phyloP scores from a whole-genome alignment of 2,329 filamentous ascomycete genomes.

The Cladosporium sp. region DNA sequence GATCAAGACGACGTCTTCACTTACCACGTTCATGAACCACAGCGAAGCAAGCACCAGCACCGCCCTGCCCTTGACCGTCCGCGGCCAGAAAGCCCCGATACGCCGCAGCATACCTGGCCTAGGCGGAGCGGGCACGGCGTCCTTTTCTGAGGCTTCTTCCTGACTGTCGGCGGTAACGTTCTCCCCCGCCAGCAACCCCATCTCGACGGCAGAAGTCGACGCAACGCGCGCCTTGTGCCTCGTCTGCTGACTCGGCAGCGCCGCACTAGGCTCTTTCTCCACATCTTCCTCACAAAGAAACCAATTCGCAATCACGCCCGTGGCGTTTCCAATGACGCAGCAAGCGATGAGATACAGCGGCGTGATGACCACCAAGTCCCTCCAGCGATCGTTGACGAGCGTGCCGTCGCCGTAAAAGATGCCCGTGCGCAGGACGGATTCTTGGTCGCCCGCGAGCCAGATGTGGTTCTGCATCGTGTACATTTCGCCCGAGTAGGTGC shows the following conservation, averaged over 20 bases:
- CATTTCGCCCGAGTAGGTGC: conserved; percentile 55
- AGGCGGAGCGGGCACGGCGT: neutral
- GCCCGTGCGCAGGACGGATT: conserved; percentile 44
- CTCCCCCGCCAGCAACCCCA: conserved; percentile 18
- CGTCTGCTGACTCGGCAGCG: neutral
- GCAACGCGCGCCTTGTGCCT: neutral
- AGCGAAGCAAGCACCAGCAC: conserved; percentile 15
- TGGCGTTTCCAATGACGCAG: conserved; percentile 36
- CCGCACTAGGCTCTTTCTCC: conserved; percentile 1
- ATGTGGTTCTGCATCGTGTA: conserved; percentile 60
- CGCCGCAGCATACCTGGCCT: neutral
- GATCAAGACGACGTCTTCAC: no score
- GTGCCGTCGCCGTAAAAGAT: conserved; percentile 27
- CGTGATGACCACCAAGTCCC: conserved; percentile 39
- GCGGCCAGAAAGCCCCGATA: conserved; percentile 13
- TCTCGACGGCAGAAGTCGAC: conserved; percentile 15
- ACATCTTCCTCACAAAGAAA: conserved; percentile 27
- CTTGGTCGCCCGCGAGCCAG: conserved; percentile 57
- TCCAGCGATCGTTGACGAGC: conserved; percentile 27
- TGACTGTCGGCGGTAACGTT: conserved; percentile 2
- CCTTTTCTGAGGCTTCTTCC: neutral
- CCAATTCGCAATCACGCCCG: conserved; percentile 36
- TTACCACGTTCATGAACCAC: conserved; percentile 20
- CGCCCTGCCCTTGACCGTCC: conserved; percentile 14
- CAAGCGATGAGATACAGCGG: conserved; percentile 42